Conservation (phyloP, 331 rosid genomes). For the Dryas integrifolia region DNA sequence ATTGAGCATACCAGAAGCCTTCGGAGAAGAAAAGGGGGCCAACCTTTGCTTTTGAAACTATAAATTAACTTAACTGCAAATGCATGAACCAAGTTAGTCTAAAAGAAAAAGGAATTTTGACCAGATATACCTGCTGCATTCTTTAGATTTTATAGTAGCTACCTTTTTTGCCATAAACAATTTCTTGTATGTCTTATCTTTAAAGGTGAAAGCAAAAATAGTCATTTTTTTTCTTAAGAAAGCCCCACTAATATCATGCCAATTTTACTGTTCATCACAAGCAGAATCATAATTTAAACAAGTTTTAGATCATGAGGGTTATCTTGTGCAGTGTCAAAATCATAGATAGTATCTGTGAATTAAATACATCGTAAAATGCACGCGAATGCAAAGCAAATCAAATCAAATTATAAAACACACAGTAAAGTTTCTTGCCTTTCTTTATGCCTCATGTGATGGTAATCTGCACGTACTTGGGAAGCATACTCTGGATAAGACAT, state of each 20-base stretch:
- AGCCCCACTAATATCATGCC: background rate
- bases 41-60: background rate
- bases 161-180: background rate
- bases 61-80: background rate
- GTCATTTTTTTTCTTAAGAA: background rate
- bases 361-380: background rate
- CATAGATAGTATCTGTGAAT: background rate
- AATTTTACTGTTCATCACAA: background rate
- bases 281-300: background rate
- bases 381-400: background rate
- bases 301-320: background rate
- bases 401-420: background rate
- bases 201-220: background rate
- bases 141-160: background rate
- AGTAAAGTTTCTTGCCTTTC: background rate
- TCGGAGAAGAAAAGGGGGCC: background rate
- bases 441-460: too few species aligned
- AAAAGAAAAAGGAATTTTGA: background rate
- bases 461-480: too few species aligned
- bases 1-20: background rate
- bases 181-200: background rate
- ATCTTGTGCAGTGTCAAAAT: background rate
- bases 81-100: background rate
- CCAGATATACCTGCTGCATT: background rate
- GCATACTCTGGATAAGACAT: too few species aligned